Percentiles rank a stretch among this genome's conserved stretches.
These are phyloP conservation scores for Arabidopsis suecica DNA, from an alignment of 345 rosid species.

Conservation along the genomic window DNA sequence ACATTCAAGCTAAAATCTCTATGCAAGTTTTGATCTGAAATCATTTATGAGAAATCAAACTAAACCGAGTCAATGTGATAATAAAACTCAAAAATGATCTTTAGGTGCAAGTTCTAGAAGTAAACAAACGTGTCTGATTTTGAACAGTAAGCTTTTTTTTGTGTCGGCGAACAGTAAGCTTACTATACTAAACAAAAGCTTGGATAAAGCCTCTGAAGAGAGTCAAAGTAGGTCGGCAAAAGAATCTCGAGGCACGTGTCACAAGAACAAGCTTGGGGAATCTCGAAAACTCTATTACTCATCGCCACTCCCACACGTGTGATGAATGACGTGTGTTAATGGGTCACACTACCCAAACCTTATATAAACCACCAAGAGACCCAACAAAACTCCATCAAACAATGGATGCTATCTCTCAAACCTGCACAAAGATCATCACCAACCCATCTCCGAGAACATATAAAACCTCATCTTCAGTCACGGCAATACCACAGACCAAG, in stretches of 20 bases:
- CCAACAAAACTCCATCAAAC: neutral
- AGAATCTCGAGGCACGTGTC: conserved; percentile 29
- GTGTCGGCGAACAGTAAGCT: too few relatives aligned
- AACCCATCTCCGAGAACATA: conserved; percentile 19
- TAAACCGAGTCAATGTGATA: neutral
- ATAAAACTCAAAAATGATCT: neutral
- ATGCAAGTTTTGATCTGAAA: neutral
- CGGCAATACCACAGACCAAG: neutral
- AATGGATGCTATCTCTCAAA: conserved; percentile 40
- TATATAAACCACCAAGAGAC: conserved; percentile 29
- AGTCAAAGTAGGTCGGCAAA: conserved; percentile 36
- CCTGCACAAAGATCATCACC: conserved; percentile 32
- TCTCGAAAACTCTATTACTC: conserved; percentile 38
- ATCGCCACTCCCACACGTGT: conserved; percentile 38
- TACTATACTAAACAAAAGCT: neutral
- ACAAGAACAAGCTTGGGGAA: conserved; percentile 9
- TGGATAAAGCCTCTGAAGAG: conserved; percentile 3
- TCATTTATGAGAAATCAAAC: neutral
- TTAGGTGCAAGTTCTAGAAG: conserved; percentile 11
- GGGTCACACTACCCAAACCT: conserved; percentile 32
- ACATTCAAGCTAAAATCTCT: neutral
- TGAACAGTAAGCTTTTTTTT: conserved; percentile 2
- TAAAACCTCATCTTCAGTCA: conserved; percentile 6
- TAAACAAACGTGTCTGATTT: conserved; percentile 29
- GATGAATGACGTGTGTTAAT: conserved; percentile 20